Evolutionary conservation across 2,329 filamentous ascomycete genomes (phyloP).

Genomic region (Aplosporella prunicola): DNA sequence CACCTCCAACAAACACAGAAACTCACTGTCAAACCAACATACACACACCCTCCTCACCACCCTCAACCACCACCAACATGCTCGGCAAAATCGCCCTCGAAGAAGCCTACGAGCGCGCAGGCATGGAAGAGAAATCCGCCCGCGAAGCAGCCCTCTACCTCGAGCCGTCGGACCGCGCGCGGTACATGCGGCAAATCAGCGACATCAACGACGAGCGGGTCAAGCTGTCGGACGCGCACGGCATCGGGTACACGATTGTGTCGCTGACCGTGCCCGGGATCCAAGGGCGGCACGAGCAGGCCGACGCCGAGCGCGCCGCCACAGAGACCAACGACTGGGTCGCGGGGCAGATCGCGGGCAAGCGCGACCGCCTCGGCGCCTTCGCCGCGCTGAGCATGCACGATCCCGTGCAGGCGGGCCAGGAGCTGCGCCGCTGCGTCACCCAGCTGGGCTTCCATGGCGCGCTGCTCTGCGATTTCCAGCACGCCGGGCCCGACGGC

Average conservation of each 20-base stretch:
- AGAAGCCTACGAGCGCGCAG: slow-evolving; percentile 52
- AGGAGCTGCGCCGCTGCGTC: slow-evolving; percentile 22
- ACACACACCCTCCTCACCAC: no score
- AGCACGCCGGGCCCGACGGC: slow-evolving; percentile 21
- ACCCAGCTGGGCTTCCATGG: slow-evolving; percentile 49
- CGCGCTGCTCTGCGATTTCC: slow-evolving; percentile 40
- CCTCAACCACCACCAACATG: no score
- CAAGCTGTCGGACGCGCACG: slow-evolving; percentile 35
- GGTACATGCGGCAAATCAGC: slow-evolving; percentile 48
- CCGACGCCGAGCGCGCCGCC: slow-evolving; percentile 36
- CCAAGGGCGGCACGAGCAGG: slow-evolving; percentile 37
- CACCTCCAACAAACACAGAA: no score
- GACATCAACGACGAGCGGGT: slow-evolving; percentile 34
- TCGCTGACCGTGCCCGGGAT: slow-evolving; percentile 41
- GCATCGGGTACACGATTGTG: slow-evolving; percentile 40
- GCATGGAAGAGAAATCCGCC: slow-evolving; percentile 47
- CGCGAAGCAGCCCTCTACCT: slow-evolving; percentile 55
- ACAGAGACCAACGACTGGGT: slow-evolving; percentile 41
- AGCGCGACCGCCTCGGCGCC: slow-evolving; percentile 35
- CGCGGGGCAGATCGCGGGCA: slow-evolving; percentile 32
- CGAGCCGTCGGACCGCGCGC: slow-evolving; percentile 49
- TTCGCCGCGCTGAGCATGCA: slow-evolving; percentile 33
- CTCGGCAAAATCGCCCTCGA: slow-evolving; percentile 53
- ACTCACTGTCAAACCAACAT: no score
- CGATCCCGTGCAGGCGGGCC: slow-evolving; percentile 22